Evolutionary conservation across 352 stramenopile genomes (phyloP).

Genomic region (Thraustochytrium striatum): DNA sequence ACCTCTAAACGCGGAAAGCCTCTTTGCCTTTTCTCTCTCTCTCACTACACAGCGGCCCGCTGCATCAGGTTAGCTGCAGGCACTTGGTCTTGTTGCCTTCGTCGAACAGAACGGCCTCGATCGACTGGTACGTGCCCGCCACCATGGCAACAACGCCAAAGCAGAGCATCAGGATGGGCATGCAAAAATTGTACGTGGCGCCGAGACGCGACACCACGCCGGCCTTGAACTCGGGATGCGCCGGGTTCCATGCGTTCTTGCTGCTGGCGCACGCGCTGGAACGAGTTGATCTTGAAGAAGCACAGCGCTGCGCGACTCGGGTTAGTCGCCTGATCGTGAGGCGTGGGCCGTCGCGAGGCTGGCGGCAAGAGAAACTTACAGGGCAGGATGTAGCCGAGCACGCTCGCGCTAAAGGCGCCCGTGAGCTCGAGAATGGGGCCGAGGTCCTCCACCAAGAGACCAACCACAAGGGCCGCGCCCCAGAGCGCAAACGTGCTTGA

Average conservation of each 20-base stretch:
- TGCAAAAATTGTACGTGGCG: constrained; percentile 5
- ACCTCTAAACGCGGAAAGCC: constrained; percentile 47
- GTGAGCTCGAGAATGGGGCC: constrained; percentile 47
- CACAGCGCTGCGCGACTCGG: not conserved
- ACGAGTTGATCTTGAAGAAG: constrained; percentile 41
- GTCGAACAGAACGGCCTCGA: not conserved
- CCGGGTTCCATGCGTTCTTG: not conserved
- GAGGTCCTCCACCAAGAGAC: constrained; percentile 21
- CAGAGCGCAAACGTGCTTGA: constrained; percentile 28
- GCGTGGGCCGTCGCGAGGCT: too few species aligned
- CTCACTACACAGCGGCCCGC: not conserved
- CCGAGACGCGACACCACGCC: not conserved
- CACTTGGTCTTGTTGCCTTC: too few species aligned
- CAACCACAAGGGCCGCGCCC: not conserved
- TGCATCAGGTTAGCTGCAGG: not conserved
- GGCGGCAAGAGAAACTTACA: not conserved
- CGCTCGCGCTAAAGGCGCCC: constrained; percentile 3
- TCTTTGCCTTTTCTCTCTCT: not conserved
- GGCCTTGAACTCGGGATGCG: not conserved
- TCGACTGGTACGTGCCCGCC: not conserved
- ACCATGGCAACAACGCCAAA: constrained; percentile 27
- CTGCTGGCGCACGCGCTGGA: not conserved
- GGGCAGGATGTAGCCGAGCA: constrained; percentile 39
- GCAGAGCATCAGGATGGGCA: constrained; percentile 29
- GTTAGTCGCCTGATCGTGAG: not conserved